A percentile compares a stretch with the other conserved stretches of the same genome.
phyloP scores from a whole-genome alignment of 805 yeast species.

The Pichia eremophila region DNA sequence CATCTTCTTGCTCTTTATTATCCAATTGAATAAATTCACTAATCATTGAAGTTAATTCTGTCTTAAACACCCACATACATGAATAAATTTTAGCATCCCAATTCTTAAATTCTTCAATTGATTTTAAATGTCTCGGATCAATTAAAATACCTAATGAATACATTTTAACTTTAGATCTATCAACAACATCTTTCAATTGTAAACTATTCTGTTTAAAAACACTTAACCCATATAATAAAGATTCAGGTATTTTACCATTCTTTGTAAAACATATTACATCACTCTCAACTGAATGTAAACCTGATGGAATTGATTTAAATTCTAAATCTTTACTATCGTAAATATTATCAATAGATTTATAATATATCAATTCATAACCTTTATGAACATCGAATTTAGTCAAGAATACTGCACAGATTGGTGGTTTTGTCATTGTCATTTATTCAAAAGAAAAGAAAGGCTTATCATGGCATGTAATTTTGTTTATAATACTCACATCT shows the following conservation, averaged over 20 bases:
- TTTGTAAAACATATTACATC: slow-evolving; percentile 49
- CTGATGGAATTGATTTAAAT: slow-evolving; percentile 60
- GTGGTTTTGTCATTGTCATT: slow-evolving; percentile 12
- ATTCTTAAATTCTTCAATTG: slow-evolving; percentile 3
- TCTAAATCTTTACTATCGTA: slow-evolving; percentile 39
- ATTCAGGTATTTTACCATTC: slow-evolving; percentile 13
- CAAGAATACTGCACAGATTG: slow-evolving; percentile 35
- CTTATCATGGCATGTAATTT: too few relatives aligned
- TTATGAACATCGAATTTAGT: slow-evolving; percentile 43
- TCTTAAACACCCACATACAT: slow-evolving; percentile 36
- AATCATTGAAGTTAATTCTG: slow-evolving; percentile 25
- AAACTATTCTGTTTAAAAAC: slow-evolving; percentile 37
- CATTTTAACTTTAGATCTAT: slow-evolving; percentile 43
- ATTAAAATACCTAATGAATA: slow-evolving; percentile 55
- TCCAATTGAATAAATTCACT: slow-evolving; percentile 19
- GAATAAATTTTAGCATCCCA: slow-evolving; percentile 37
- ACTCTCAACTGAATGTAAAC: slow-evolving; percentile 41
- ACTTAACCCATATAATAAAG: slow-evolving; percentile 38
- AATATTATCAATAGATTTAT: slow-evolving; percentile 21
- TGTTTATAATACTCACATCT: too few relatives aligned
- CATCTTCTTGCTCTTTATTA: slow-evolving; percentile 13
- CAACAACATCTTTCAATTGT: slow-evolving; percentile 14
- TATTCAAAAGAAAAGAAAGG: too few relatives aligned
- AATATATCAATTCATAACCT: slow-evolving; percentile 43
- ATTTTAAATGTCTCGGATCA: slow-evolving; percentile 28